Percentiles rank a stretch among this genome's conserved stretches.
Conservation (phyloP, 306 rosid species). For the Ammopiptanthus mongolicus region DNA sequence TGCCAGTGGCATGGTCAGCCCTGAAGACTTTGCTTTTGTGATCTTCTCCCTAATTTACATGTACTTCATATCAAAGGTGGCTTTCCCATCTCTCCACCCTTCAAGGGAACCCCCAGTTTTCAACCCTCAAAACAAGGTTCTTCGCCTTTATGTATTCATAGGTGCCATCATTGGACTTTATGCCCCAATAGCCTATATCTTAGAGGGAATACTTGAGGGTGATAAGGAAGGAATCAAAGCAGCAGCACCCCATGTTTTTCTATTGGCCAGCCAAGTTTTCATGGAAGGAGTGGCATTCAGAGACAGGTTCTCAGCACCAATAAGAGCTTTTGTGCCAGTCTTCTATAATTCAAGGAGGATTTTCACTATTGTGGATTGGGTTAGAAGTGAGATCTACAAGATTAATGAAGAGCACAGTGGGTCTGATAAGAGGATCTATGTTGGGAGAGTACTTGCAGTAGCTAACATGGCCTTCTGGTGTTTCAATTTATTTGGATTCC, state of each 20-base stretch:
- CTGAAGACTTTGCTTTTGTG: constrained; percentile 59
- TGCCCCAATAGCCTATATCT: constrained; percentile 67
- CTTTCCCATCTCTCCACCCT: constrained; percentile 49
- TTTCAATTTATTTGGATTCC: constrained; percentile 85
- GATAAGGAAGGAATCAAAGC: constrained; percentile 80
- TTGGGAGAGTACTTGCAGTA: constrained; percentile 72
- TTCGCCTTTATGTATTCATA: constrained; percentile 42
- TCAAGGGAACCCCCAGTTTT: constrained; percentile 38
- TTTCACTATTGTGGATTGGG: constrained; percentile 68
- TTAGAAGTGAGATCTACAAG: constrained; percentile 61
- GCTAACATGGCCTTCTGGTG: constrained; percentile 88
- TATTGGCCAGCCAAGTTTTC: constrained; percentile 76
- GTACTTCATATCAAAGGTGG: constrained; percentile 55
- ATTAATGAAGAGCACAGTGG: constrained; percentile 36
- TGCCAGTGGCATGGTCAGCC: constrained; percentile 76
- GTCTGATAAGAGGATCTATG: constrained; percentile 38
- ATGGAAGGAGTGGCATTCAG: constrained; percentile 75
- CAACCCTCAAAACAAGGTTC: constrained; percentile 43
- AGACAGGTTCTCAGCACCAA: constrained; percentile 52
- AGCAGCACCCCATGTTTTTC: constrained; percentile 84
- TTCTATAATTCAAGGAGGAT: constrained; percentile 70
- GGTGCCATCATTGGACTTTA: constrained; percentile 66
- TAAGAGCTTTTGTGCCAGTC: constrained; percentile 81
- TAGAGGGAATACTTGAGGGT: constrained; percentile 63
- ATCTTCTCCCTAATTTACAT: constrained; percentile 53